Evolutionary conservation across 2,329 filamentous ascomycete species (phyloP), one percentile per base, ranked within the genome.

Genomic region (Juglanconis sp.): DNA sequence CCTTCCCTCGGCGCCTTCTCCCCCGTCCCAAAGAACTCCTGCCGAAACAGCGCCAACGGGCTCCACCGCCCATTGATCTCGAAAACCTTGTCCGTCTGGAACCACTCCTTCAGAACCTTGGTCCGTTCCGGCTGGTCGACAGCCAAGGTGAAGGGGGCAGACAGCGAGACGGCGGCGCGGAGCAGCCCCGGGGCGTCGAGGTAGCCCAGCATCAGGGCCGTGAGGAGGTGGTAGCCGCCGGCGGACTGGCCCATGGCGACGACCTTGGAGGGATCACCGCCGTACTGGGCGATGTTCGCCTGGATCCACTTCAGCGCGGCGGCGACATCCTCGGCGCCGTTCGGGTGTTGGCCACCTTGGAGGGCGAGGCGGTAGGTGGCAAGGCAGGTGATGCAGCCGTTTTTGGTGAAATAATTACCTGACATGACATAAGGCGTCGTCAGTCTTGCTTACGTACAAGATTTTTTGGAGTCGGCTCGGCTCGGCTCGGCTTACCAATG

Each of bases 381-480:
- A 1, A 65, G 65, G 60, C 66, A 67, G 51, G 68, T 68, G 61
- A 69, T 62, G 57, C 59, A 65, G 49, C 57, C 65, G 60, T 69
- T 65, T 30, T 60, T 67, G 52, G 60, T 60, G n/a, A 67, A 68
- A 53, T 60, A 65, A 2, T 66, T 67, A 9, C 69, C 67, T 65
- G 63, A 49, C 17, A 24, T 38, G 11, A 32, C 49, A 31, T 10
- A 13, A 3, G 35, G 46, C 17, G 17, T 30, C 30, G 42, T 54
- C 8, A 53, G 44, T 48, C 31, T 10, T 13, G n/a, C n/a, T 15
- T 8, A 17, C 11, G 17, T 24, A 24, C 17, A 1, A 24, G 17
- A 24, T 24, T 24, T 24, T 24, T 24, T 1, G 17, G 17, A 24
- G 17, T 24, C 17, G 17, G 17, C 17, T 24, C 17, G 17, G 17